Base-by-base conservation (phyloP, 108 stramenopile genomes). In the Discostella pseudostelligera region DNA sequence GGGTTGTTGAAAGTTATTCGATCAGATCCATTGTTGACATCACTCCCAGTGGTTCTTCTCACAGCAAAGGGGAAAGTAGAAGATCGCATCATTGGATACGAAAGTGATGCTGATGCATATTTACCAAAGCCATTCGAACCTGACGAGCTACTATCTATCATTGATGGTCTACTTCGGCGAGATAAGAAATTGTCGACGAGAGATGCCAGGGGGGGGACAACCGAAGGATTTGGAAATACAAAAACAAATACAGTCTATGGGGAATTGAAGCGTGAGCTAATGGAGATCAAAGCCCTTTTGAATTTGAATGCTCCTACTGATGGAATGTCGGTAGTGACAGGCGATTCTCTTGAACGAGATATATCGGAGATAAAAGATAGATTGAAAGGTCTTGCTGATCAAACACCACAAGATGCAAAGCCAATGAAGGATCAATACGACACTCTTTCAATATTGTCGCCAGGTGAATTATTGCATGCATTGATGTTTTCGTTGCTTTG, bases 101-200 rank as follows among this genome's bases (percentile, higher is more conserved):
- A 87, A 40, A 82, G 81, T 26, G 94, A 89, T 14, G 87, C 89
- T 9, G 90, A 92, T 84, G 91, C 85, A 12, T 95, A 91, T 59
- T 44, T 95, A 24, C 76, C 87, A 24, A 95, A 93, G 69, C 94
- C 94, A 22, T 91, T 95, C 62, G 82, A 92, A 64, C 88, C 88
- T 24, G 87, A 89, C 21, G 94, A 95, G 59, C 64, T 95, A 26
- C 35, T 93, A 9, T 79, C 81, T 9, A 81, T 95, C 22, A 50
- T 93, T 21, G 87, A 95, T 62, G 46, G 45, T 62, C 56, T 81
- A 84, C 3, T 65, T 40, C 62, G 63, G 80, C 61, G 72, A 69
- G 36, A 66, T 66, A 68, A 49, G 40, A 37, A n/a, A 3, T 1
- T 40, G 24, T n/a, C 14, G 35, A 26, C 19, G 6, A 49, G 4